Percentiles rank a stretch among this genome's conserved stretches.
Evolutionary conservation across 1,139 yeast genomes (phyloP).

Genomic region (Ashbya aceris): DNA sequence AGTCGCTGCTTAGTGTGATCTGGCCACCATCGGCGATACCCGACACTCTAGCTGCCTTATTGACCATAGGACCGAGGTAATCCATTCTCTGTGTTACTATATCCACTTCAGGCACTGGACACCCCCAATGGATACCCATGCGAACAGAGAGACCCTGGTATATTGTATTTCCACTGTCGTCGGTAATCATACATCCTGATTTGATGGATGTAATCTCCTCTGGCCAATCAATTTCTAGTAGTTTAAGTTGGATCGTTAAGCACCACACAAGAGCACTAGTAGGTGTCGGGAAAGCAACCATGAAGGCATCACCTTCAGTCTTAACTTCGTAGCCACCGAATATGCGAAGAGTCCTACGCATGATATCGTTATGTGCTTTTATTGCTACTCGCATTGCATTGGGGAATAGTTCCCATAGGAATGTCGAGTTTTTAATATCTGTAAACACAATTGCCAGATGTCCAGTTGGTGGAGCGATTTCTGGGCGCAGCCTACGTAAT

Average conservation of each 20-base stretch:
- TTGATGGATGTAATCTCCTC: slow-evolving; percentile 77
- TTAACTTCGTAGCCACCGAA: slow-evolving; percentile 97
- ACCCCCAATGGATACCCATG: slow-evolving; percentile 98
- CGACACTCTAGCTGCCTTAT: slow-evolving; percentile 85
- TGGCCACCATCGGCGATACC: slow-evolving; percentile 99
- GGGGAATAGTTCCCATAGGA: slow-evolving; percentile 88
- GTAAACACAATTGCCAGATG: slow-evolving; percentile 93
- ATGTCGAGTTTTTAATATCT: slow-evolving; percentile 89
- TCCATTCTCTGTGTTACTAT: slow-evolving; percentile 96
- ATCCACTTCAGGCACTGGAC: slow-evolving; percentile 93
- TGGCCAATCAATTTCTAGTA: slow-evolving; percentile 90
- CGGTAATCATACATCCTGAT: slow-evolving; percentile 80
- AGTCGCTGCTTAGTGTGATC: slow-evolving; percentile 76
- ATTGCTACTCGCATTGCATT: slow-evolving; percentile 95
- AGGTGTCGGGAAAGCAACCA: slow-evolving; percentile 96
- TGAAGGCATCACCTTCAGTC: slow-evolving; percentile 98
- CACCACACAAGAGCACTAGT: slow-evolving; percentile 91
- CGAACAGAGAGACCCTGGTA: slow-evolving; percentile 89
- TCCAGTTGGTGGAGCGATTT: slow-evolving; percentile 92
- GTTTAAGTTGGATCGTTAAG: slow-evolving; percentile 80
- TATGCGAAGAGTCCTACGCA: slow-evolving; percentile 87
- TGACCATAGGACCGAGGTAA: slow-evolving; percentile 97
- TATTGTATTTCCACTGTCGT: slow-evolving; percentile 49
- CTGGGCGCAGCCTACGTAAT: slow-evolving; percentile 78
- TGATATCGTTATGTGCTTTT: slow-evolving; percentile 82